Conservation (phyloP, 768 basidiomycete species). For the Phanerochaete carnosa region DNA sequence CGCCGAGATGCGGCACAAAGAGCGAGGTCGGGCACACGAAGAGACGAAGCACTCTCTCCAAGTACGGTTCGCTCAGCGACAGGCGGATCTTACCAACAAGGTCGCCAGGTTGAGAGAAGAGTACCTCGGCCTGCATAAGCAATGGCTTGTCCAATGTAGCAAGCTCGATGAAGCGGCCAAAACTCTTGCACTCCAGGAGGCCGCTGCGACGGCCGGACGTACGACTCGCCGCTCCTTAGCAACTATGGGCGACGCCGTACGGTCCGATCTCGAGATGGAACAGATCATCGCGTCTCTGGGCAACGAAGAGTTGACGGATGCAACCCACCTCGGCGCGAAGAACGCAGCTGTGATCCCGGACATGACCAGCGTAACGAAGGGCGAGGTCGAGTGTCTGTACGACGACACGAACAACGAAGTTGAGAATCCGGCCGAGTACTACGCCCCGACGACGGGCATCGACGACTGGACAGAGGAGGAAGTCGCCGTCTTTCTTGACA, state of each 20-base stretch:
- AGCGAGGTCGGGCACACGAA: constrained; percentile 35
- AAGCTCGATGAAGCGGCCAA: constrained; percentile 61
- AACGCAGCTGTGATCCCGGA: constrained; percentile 90
- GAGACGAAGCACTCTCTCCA: constrained; percentile 46
- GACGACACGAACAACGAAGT: constrained; percentile 87
- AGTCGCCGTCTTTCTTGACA: constrained; percentile 70
- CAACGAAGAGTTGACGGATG: constrained; percentile 91
- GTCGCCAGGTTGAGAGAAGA: constrained; percentile 53
- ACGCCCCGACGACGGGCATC: constrained; percentile 66
- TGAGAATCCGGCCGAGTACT: constrained; percentile 74
- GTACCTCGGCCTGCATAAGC: constrained; percentile 65
- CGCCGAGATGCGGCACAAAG: constrained; percentile 31
- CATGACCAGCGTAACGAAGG: constrained; percentile 72
- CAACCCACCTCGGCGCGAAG: constrained; percentile 77
- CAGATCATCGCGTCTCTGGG: constrained; percentile 94
- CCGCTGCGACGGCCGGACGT: constrained; percentile 41
- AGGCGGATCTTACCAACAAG: constrained; percentile 51
- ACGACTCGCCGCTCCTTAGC: constrained; percentile 75
- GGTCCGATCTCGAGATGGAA: constrained; percentile 95
- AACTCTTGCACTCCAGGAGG: constrained; percentile 40
- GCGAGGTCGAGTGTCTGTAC: constrained; percentile 58
- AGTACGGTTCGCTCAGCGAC: constrained; percentile 52
- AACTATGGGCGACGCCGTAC: constrained; percentile 79
- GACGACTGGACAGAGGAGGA: constrained; percentile 89
- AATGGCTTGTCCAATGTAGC: constrained; percentile 71